phyloP scores from a whole-genome alignment of 2,329 filamentous ascomycete species.

The Alternaria triticina region DNA sequence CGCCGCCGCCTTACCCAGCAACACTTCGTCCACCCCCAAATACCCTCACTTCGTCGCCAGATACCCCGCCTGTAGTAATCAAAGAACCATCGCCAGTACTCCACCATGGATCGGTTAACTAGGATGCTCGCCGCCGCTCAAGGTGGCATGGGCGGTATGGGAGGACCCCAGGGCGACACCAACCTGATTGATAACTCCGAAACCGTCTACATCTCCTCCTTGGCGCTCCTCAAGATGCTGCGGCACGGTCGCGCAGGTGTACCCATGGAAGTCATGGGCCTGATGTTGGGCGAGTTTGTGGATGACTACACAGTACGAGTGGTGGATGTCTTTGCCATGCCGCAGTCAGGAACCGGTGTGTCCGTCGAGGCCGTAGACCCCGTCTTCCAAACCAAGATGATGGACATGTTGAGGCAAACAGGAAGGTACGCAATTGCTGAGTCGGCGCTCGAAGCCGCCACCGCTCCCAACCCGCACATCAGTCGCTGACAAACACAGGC shows the following conservation, averaged over 20 bases:
- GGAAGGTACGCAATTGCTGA: slow-evolving; percentile 68
- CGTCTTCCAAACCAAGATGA: slow-evolving; percentile 99
- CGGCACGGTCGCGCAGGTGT: slow-evolving; percentile 96
- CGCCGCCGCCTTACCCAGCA: slow-evolving; percentile 14
- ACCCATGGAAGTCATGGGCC: slow-evolving; percentile 99
- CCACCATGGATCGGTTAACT: slow-evolving; percentile 85
- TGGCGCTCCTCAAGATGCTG: slow-evolving; percentile 97
- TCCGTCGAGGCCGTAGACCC: slow-evolving; percentile 98
- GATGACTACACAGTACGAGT: slow-evolving; percentile 99
- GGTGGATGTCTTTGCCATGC: slow-evolving; percentile 99
- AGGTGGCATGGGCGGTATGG: slow-evolving; percentile 68
- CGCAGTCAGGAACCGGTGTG: slow-evolving; percentile 96
- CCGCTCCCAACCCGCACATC: background rate
- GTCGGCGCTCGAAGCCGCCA: background rate
- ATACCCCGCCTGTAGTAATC: background rate
- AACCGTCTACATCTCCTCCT: slow-evolving; percentile 98
- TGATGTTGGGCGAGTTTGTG: slow-evolving; percentile 98
- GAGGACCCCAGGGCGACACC: slow-evolving; percentile 68
- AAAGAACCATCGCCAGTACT: background rate
- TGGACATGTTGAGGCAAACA: slow-evolving; percentile 99
- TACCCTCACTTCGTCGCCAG: background rate
- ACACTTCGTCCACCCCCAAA: background rate
- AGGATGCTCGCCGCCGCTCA: slow-evolving; percentile 81
- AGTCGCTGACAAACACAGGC: slow-evolving; percentile 60
- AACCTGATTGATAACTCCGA: slow-evolving; percentile 98